Percentiles rank a stretch among this genome's conserved stretches.
phyloP scores from a whole-genome alignment of 129 eudicot genomes.

The Pseudognaphalium luteoalbum region DNA sequence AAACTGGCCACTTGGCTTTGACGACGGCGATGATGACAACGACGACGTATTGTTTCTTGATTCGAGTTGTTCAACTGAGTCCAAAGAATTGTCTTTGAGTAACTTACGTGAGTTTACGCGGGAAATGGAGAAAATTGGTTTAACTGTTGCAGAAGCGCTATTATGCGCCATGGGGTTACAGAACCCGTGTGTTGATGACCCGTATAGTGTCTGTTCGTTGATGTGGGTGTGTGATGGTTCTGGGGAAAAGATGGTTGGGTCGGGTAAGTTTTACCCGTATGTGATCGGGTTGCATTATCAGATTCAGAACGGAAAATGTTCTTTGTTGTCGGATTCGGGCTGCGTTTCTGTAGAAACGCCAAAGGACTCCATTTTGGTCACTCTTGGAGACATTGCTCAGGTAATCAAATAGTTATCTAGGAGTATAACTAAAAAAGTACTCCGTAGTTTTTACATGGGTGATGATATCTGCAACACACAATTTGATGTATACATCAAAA shows the following conservation, averaged over 20 bases:
- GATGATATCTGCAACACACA: too few species aligned
- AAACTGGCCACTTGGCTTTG: slow-evolving; percentile 75
- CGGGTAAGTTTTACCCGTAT: slow-evolving; percentile 72
- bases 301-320: slow-evolving; percentile 31
- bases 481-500: too few species aligned
- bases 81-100: slow-evolving; percentile 37
- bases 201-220: slow-evolving; percentile 42
- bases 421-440: too few species aligned
- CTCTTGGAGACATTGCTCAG: slow-evolving; percentile 91
- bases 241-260: slow-evolving; percentile 12
- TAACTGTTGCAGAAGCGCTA: slow-evolving; percentile 52
- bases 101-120: slow-evolving; percentile 54
- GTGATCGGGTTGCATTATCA: slow-evolving; percentile 75
- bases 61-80: slow-evolving; percentile 32
- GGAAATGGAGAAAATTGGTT: slow-evolving; percentile 66
- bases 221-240: slow-evolving; percentile 56
- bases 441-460: too few species aligned
- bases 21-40: slow-evolving; percentile 40
- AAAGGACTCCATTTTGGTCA: slow-evolving; percentile 70
- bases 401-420: slow-evolving; percentile 30
- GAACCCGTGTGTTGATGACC: slow-evolving; percentile 48
- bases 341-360: slow-evolving; percentile 47
- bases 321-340: slow-evolving; percentile 64
- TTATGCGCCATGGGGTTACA: slow-evolving; percentile 53
- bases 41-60: slow-evolving; percentile 63